Percentiles rank a stretch among this genome's conserved stretches.
Conservation (phyloP, 768 basidiomycete species). For the Zangia roseola region DNA sequence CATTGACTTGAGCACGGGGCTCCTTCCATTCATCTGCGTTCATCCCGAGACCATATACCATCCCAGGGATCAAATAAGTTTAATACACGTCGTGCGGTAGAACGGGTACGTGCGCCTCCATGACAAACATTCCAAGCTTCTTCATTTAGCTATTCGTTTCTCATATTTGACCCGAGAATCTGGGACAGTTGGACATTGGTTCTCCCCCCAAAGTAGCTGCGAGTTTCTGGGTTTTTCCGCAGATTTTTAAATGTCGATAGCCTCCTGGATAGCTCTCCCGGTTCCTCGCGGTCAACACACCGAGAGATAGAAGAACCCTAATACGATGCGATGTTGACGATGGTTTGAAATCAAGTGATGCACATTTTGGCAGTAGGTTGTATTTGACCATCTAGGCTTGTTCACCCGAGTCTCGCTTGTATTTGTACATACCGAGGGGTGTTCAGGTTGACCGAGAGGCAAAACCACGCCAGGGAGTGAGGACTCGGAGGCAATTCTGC, state of each 20-base stretch:
- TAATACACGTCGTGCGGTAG: background rate
- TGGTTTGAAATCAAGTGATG: too few species aligned
- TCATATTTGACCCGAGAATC: constrained; percentile 65
- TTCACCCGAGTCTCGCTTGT: too few species aligned
- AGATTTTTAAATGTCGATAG: constrained; percentile 77
- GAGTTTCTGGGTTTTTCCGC: constrained; percentile 68
- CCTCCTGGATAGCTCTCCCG: constrained; percentile 78
- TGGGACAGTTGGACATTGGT: constrained; percentile 74
- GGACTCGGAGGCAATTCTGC: too few species aligned
- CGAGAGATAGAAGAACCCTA: constrained; percentile 78
- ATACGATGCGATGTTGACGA: constrained; percentile 73
- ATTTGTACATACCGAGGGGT: too few species aligned
- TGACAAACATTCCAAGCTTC: constrained; percentile 70
- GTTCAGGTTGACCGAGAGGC: too few species aligned
- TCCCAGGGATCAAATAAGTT: constrained; percentile 42
- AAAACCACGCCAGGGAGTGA: too few species aligned
- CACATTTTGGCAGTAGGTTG: too few species aligned
- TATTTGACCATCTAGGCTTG: too few species aligned
- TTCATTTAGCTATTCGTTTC: constrained; percentile 83
- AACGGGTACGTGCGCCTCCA: constrained; percentile 70
- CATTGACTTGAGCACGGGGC: constrained; percentile 65
- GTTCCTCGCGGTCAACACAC: constrained; percentile 55
- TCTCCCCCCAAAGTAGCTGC: constrained; percentile 76
- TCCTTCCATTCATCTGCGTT: constrained; percentile 64
- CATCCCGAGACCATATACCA: constrained; percentile 81